A percentile compares a stretch with the other conserved stretches of the same genome.
Conservation (phyloP, 2,329 filamentous ascomycete genomes). For the Aspergillus brunneoviolaceus region DNA sequence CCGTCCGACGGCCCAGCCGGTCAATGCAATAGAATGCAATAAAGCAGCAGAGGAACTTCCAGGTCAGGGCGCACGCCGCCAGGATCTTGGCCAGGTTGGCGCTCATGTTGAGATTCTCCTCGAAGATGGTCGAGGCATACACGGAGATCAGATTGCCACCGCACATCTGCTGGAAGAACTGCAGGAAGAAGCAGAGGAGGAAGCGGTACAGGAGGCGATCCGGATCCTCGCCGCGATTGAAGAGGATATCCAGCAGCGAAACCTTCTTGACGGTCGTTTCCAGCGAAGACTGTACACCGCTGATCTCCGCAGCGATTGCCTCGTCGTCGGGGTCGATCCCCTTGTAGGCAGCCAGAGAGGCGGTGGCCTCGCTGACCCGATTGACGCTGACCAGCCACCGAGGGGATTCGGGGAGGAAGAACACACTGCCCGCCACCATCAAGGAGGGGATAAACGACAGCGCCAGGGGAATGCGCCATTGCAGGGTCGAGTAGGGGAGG, state of each 20-base stretch:
- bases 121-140: conserved; percentile 20
- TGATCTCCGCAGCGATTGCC: conserved; percentile 17
- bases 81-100: conserved; percentile 34
- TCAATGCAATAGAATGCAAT: conserved; percentile 54
- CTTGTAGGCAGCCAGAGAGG: conserved; percentile 18
- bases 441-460: conserved; percentile 56
- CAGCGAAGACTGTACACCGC: conserved; percentile 20
- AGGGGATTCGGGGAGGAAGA: conserved; percentile 53
- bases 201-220: conserved; percentile 24
- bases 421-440: conserved; percentile 48
- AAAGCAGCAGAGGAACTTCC: conserved; percentile 56
- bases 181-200: conserved; percentile 18
- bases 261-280: conserved; percentile 16
- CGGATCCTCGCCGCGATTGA: conserved; percentile 12
- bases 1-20: conserved; percentile 50
- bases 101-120: conserved; percentile 16
- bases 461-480: conserved; percentile 56
- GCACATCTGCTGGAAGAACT: conserved; percentile 24
- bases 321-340: conserved; percentile 12
- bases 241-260: conserved; percentile 20
- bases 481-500: conserved; percentile 43
- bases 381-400: conserved; percentile 24
- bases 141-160: conserved; percentile 21
- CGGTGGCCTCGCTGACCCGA: conserved; percentile 18
- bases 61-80: conserved; percentile 53